These are phyloP conservation scores for Cutaneotrichosporon sp. DNA, from an alignment of 1,284 basidiomycete species.

Conservation along the genomic window DNA sequence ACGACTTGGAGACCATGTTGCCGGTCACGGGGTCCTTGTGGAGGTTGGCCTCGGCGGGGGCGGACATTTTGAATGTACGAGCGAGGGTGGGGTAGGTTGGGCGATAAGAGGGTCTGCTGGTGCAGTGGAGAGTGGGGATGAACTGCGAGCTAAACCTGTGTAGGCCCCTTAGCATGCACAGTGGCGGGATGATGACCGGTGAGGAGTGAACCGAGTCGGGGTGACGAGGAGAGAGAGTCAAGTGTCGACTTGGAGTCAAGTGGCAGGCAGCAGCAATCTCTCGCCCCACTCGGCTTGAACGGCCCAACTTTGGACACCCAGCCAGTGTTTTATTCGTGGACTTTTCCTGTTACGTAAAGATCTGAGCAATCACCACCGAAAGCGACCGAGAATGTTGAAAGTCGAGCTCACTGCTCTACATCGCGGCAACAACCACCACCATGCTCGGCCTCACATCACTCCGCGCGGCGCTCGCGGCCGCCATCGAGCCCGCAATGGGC, in stretches of 20 bases:
- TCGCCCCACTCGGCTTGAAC: background rate
- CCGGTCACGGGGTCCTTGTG: slow-evolving; percentile 79
- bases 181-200: background rate
- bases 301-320: background rate
- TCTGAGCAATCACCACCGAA: background rate
- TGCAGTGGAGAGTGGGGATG: slow-evolving; percentile 9
- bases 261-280: no score
- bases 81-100: background rate
- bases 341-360: background rate
- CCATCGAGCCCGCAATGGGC: slow-evolving; percentile 19
- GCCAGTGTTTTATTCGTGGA: background rate
- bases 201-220: background rate
- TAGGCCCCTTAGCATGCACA: slow-evolving; percentile 27
- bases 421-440: slow-evolving; percentile 5
- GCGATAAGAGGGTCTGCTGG: slow-evolving; percentile 1
- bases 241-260: no score
- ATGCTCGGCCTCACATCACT: slow-evolving; percentile 10
- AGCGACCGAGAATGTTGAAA: slow-evolving; percentile 7
- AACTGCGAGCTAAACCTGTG: background rate
- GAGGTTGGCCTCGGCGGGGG: slow-evolving; percentile 42
- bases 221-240: background rate
- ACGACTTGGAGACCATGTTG: slow-evolving; percentile 94
- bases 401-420: background rate
- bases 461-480: slow-evolving; percentile 13
- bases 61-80: slow-evolving; percentile 46